Conservation (phyloP, 768 basidiomycete genomes). For the Multifurca ochricompacta region DNA sequence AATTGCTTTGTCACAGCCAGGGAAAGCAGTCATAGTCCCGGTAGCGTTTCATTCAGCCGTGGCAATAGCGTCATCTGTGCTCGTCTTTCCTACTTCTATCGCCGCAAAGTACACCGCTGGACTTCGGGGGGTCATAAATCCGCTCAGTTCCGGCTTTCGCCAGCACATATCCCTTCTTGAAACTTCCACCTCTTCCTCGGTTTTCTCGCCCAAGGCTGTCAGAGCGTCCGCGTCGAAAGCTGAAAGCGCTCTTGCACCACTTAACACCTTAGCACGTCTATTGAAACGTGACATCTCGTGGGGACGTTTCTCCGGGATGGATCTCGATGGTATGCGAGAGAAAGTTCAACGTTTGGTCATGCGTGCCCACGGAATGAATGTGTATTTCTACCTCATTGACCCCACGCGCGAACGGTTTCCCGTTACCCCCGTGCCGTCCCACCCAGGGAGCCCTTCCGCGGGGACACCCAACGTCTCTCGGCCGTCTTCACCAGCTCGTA, state of each 20-base stretch:
- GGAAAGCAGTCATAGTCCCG: constrained; percentile 47
- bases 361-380: constrained; percentile 51
- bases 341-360: constrained; percentile 44
- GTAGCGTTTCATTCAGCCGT: constrained; percentile 52
- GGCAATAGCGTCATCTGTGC: constrained; percentile 41
- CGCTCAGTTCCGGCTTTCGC: constrained; percentile 38
- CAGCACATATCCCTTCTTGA: constrained; percentile 42
- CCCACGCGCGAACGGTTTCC: constrained; percentile 49
- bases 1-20: constrained; percentile 33
- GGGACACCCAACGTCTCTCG: constrained; percentile 9
- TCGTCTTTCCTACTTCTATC: constrained; percentile 57
- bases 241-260: constrained; percentile 44
- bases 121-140: constrained; percentile 40
- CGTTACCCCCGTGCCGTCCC: constrained; percentile 12
- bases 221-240: constrained; percentile 30
- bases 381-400: constrained; percentile 59
- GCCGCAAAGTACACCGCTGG: constrained; percentile 50
- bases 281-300: constrained; percentile 54
- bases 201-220: constrained; percentile 34
- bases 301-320: constrained; percentile 48
- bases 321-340: constrained; percentile 45
- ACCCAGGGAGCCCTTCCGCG: constrained; percentile 5
- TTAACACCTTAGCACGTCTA: constrained; percentile 45
- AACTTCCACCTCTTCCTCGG: constrained; percentile 33
- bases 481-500: constrained; percentile 7